Conservation (phyloP, 768 basidiomycete genomes). For the Leccinum disarticulatum region DNA sequence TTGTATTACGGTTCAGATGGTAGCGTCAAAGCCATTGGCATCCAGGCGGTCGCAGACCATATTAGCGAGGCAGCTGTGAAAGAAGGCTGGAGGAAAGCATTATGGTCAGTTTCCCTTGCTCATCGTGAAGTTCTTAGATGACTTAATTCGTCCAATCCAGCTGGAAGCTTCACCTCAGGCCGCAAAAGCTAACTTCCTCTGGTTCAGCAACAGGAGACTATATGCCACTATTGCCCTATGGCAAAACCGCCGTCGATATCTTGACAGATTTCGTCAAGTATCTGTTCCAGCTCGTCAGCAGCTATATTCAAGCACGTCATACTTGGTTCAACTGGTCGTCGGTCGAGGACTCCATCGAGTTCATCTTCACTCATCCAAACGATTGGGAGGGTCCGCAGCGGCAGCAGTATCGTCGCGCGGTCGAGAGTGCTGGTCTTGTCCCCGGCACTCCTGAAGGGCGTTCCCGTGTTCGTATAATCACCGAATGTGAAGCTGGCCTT, state of each 20-base stretch:
- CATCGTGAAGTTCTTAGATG: not conserved
- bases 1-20: not conserved
- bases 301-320: not conserved
- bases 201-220: not conserved
- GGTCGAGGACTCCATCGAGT: not conserved
- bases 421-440: not conserved
- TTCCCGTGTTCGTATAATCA: not conserved
- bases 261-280: not conserved
- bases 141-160: not conserved
- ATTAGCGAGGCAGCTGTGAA: not conserved
- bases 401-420: not conserved
- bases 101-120: not conserved
- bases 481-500: not conserved
- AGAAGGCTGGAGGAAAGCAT: not conserved
- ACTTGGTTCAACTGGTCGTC: not conserved
- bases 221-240: not conserved
- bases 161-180: not conserved
- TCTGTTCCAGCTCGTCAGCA: not conserved
- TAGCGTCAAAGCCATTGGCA: not conserved
- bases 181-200: not conserved
- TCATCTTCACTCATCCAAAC: not conserved
- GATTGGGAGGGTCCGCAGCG: not conserved
- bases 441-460: not conserved
- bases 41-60: not conserved
- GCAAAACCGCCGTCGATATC: not conserved